Evolutionary conservation across 2,329 filamentous ascomycete genomes (phyloP).

Genomic region (Hyphodiscus sp.): DNA sequence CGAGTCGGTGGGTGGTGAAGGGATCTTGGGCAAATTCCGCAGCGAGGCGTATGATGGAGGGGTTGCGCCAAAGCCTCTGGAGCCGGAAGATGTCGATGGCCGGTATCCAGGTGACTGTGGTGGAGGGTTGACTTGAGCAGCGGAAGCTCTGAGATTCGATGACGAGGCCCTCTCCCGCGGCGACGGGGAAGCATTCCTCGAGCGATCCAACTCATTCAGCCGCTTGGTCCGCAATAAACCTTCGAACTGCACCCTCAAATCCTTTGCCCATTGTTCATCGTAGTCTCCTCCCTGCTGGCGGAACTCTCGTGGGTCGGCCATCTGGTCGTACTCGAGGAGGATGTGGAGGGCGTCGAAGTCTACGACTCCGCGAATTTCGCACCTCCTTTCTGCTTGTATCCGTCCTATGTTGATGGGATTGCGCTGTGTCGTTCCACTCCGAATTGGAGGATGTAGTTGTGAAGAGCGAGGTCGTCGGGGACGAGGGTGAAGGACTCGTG

Average conservation of each 20-base stretch:
- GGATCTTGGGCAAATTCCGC: constrained; percentile 61
- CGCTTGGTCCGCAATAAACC: constrained; percentile 79
- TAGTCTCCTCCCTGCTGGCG: constrained; percentile 28
- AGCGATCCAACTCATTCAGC: constrained; percentile 71
- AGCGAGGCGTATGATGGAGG: constrained; percentile 56
- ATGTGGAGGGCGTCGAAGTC: constrained; percentile 18
- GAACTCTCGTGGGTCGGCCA: constrained; percentile 23
- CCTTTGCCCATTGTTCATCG: constrained; percentile 70
- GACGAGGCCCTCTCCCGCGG: constrained; percentile 45
- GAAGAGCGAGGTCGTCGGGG: background rate
- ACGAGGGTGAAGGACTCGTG: constrained; percentile 1
- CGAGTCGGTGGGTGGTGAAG: constrained; percentile 68
- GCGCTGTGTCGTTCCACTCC: background rate
- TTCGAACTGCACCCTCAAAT: constrained; percentile 78
- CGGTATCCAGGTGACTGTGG: constrained; percentile 31
- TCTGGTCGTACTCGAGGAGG: constrained; percentile 20
- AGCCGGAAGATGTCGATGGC: constrained; percentile 41
- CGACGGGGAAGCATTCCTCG: constrained; percentile 51
- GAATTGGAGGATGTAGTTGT: background rate
- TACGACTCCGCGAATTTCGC: constrained; percentile 10
- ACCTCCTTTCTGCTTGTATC: constrained; percentile 10
- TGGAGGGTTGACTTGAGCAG: constrained; percentile 16
- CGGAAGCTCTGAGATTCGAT: constrained; percentile 38
- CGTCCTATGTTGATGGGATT: constrained; percentile 4
- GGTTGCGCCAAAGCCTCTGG: constrained; percentile 27